Percentiles rank a stretch among this genome's conserved stretches.
phyloP scores from a whole-genome alignment of 768 basidiomycete genomes.

The Infundibulicybe gibba region DNA sequence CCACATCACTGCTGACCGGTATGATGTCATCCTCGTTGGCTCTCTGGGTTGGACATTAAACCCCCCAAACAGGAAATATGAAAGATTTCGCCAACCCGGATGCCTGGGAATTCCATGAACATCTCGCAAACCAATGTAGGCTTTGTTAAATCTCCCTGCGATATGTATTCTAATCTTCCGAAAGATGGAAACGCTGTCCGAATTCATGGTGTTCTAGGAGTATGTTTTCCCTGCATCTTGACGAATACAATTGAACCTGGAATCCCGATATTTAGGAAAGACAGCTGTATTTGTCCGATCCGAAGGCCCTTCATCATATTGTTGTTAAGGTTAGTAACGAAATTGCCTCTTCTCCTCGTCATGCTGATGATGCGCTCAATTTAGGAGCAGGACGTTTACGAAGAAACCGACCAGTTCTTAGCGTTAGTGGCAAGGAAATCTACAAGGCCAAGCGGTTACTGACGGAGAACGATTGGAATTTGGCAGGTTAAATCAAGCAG shows the following conservation, averaged over 20 bases:
- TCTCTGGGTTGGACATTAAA: not conserved
- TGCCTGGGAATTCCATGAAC: slow-evolving; percentile 12
- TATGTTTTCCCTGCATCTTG: slow-evolving; percentile 1
- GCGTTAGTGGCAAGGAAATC: slow-evolving; percentile 11
- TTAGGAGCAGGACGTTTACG: slow-evolving; percentile 22
- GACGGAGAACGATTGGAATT: not conserved
- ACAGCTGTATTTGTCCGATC: slow-evolving; percentile 31
- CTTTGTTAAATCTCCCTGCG: not conserved
- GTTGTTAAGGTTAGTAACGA: slow-evolving; percentile 25
- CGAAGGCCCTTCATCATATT: slow-evolving; percentile 30
- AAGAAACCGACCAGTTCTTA: slow-evolving; percentile 32
- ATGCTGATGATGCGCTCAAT: not conserved
- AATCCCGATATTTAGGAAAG: not conserved
- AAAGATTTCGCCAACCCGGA: slow-evolving; percentile 7
- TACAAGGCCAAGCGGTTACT: not conserved
- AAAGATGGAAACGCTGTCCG: slow-evolving; percentile 13
- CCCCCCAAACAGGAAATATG: slow-evolving; percentile 10
- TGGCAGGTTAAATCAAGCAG: slow-evolving; percentile 1
- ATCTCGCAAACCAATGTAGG: slow-evolving; percentile 10
- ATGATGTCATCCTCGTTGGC: not conserved
- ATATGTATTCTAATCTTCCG: not conserved
- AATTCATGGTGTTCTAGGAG: slow-evolving; percentile 15
- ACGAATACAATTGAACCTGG: not conserved
- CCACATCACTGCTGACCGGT: slow-evolving; percentile 26
- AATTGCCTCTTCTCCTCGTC: not conserved